Evolutionary conservation across 768 basidiomycete genomes (phyloP).

Genomic region (Boletus rubroflammeus): DNA sequence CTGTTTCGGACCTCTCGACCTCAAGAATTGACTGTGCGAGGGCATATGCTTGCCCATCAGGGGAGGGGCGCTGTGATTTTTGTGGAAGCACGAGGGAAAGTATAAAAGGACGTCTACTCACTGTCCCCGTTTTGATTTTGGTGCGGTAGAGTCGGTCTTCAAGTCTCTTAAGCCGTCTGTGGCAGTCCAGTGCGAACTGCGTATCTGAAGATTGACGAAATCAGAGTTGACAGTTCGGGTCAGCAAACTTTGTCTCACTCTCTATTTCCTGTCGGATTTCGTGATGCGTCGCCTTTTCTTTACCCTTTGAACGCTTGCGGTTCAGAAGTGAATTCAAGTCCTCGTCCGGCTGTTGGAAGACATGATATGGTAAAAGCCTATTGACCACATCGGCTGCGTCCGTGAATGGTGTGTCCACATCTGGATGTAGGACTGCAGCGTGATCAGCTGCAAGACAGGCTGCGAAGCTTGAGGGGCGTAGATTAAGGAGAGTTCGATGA

Average conservation of each 20-base stretch:
- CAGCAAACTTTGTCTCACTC: conserved; percentile 36
- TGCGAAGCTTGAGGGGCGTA: conserved; percentile 44
- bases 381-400: conserved; percentile 61
- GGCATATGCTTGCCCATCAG: conserved; percentile 59
- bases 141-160: conserved; percentile 56
- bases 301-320: conserved; percentile 47
- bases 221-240: not conserved
- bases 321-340: conserved; percentile 44
- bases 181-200: conserved; percentile 64
- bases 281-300: conserved; percentile 50
- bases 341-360: conserved; percentile 71
- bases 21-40: conserved; percentile 65
- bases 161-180: conserved; percentile 52
- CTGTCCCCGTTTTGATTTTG: conserved; percentile 54
- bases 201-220: conserved; percentile 48
- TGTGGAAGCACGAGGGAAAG: not conserved
- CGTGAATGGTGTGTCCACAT: conserved; percentile 65
- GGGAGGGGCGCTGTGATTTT: conserved; percentile 49
- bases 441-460: conserved; percentile 62
- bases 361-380: conserved; percentile 76
- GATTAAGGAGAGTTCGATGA: conserved; percentile 14
- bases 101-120: conserved; percentile 29
- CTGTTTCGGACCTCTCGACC: conserved; percentile 59
- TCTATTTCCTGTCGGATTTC: conserved; percentile 49
- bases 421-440: conserved; percentile 53